These are phyloP conservation scores for Neoarthrinium moseri DNA, from an alignment of 2,329 filamentous ascomycete species.

Conservation along the genomic window DNA sequence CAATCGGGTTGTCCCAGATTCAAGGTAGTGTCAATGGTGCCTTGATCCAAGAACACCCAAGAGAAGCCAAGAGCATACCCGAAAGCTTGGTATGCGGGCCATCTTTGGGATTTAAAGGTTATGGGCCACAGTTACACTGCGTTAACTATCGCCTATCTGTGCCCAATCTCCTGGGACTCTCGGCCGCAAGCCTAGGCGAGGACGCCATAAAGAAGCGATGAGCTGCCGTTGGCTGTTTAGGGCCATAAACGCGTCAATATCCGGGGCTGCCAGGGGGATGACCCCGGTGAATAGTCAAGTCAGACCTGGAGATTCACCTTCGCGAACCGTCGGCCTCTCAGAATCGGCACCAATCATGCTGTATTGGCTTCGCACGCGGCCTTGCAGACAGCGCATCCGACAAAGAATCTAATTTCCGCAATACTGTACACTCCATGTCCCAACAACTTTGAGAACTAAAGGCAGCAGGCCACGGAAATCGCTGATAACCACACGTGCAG, in stretches of 20 bases:
- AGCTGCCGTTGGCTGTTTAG: neutral
- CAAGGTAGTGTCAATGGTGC: neutral
- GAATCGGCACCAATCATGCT: neutral
- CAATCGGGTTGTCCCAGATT: neutral
- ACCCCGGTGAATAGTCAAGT: neutral
- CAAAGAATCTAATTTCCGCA: neutral
- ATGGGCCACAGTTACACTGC: neutral
- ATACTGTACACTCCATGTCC: neutral
- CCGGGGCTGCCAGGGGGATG: too few species aligned
- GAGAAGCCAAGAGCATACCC: neutral
- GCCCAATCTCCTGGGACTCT: neutral
- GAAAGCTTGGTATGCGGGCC: constrained; percentile 5
- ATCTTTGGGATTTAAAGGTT: constrained; percentile 1
- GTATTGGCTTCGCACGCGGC: neutral
- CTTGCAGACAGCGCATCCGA: neutral
- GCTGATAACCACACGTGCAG: neutral
- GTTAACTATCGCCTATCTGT: neutral
- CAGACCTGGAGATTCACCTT: neutral
- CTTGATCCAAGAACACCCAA: constrained; percentile 1
- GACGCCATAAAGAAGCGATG: neutral
- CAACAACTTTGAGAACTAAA: neutral
- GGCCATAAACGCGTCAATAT: too few species aligned
- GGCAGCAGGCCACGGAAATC: neutral
- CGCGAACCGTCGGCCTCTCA: constrained; percentile 5
- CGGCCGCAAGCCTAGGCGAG: neutral